phyloP scores from a whole-genome alignment of 805 yeast species.

The Zygosaccharomyces bailii region DNA sequence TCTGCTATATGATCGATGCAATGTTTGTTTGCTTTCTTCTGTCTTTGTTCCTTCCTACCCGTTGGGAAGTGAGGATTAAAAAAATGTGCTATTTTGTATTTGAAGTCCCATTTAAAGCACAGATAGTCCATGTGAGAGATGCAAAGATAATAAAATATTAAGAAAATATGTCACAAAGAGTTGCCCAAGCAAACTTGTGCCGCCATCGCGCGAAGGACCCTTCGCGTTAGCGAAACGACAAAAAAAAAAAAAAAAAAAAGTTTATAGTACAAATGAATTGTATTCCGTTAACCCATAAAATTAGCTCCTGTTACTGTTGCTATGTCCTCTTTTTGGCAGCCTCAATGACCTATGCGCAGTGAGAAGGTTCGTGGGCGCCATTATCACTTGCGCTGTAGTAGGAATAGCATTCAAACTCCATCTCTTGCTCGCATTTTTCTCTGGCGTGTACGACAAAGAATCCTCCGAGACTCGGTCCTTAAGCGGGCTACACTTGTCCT shows the following conservation, averaged over 20 bases:
- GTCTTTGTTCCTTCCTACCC: neutral
- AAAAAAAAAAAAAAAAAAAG: conserved; percentile 4
- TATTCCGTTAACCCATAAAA: neutral
- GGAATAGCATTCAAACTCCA: conserved; percentile 20
- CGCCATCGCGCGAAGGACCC: neutral
- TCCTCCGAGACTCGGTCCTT: neutral
- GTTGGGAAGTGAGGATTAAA: neutral
- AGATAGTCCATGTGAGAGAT: too few species aligned
- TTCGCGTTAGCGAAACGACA: neutral
- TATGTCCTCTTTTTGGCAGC: conserved; percentile 12
- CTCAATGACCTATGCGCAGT: conserved; percentile 19
- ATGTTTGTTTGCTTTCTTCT: too few species aligned
- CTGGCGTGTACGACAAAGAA: neutral
- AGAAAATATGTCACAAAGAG: neutral
- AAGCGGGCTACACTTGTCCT: neutral
- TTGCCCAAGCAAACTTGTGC: neutral
- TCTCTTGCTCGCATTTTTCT: conserved; percentile 11
- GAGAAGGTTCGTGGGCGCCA: conserved; percentile 18
- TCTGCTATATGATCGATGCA: too few species aligned
- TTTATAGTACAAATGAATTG: conserved; percentile 1
- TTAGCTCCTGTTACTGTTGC: conserved; percentile 1
- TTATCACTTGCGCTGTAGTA: conserved; percentile 16
- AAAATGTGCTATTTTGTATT: too few species aligned
- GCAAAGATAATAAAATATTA: too few species aligned
- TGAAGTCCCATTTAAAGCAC: too few species aligned